Percentiles rank a stretch among this genome's conserved stretches.
These are phyloP conservation scores for Starmera amethionina DNA, from an alignment of 805 yeast species.

Conservation along the genomic window DNA sequence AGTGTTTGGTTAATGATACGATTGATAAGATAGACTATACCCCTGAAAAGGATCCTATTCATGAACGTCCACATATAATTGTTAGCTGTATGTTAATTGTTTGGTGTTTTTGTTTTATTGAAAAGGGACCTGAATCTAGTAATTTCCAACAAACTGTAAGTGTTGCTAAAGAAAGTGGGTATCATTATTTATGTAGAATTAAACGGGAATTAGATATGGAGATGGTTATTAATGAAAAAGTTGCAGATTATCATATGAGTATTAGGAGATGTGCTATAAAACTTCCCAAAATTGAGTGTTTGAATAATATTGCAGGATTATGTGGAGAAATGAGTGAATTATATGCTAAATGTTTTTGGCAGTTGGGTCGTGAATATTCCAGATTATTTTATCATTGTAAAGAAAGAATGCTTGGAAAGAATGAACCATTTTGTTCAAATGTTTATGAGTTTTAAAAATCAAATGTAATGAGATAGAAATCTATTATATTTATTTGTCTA, in stretches of 20 bases:
- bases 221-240: neutral
- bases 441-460: constrained; percentile 26
- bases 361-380: constrained; percentile 41
- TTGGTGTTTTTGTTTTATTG: constrained; percentile 38
- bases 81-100: constrained; percentile 19
- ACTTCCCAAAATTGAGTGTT: neutral
- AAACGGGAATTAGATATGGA: constrained; percentile 22
- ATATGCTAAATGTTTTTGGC: constrained; percentile 35
- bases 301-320: constrained; percentile 42
- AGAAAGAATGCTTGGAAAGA: constrained; percentile 37
- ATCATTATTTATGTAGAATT: constrained; percentile 15
- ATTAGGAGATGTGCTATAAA: constrained; percentile 5
- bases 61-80: constrained; percentile 22
- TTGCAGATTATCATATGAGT: constrained; percentile 4
- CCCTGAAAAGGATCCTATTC: constrained; percentile 39
- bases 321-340: constrained; percentile 29
- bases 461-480: too few species aligned
- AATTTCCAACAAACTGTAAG: neutral
- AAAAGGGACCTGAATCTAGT: constrained; percentile 32
- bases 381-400: constrained; percentile 39
- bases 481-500: too few species aligned
- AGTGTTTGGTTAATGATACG: constrained; percentile 38
- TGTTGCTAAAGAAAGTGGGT: constrained; percentile 26
- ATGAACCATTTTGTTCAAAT: constrained; percentile 28
- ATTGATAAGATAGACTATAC: constrained; percentile 27